Percentiles rank a stretch among this genome's conserved stretches.
Conservation (phyloP, 768 basidiomycete genomes). For the Termitomyces bulborhizus region DNA sequence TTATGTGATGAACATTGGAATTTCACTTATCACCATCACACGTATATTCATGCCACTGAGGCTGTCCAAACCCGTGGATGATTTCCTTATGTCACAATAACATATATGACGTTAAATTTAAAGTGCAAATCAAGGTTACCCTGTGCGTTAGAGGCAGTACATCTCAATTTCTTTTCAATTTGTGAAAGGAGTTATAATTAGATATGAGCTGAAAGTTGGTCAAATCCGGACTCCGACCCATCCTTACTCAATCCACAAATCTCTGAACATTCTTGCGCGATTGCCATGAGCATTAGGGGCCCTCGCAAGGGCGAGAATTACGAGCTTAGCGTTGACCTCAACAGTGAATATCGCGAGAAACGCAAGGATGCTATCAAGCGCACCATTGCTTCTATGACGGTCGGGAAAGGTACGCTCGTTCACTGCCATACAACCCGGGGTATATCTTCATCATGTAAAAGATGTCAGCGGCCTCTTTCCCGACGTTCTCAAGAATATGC, state of each 20-base stretch:
- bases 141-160: not conserved
- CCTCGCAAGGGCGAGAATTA: slow-evolving; percentile 89
- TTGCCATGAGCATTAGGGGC: slow-evolving; percentile 48
- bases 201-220: not conserved
- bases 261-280: not conserved
- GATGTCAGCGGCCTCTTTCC: slow-evolving; percentile 95
- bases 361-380: slow-evolving; percentile 98
- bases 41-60: not conserved
- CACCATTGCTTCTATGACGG: slow-evolving; percentile 97
- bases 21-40: no score
- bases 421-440: not conserved
- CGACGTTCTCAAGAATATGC: slow-evolving; percentile 99
- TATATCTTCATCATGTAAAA: slow-evolving; percentile 20
- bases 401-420: slow-evolving; percentile 77
- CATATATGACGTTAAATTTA: not conserved
- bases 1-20: not conserved
- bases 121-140: not conserved
- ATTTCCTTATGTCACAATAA: not conserved
- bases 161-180: not conserved
- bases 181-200: not conserved
- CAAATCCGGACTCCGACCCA: slow-evolving; percentile 11
- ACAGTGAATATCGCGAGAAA: slow-evolving; percentile 92
- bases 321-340: slow-evolving; percentile 94
- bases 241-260: not conserved
- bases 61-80: not conserved